phyloP scores from a whole-genome alignment of 2,329 filamentous ascomycete species.

The Fonsecaea erecta region DNA sequence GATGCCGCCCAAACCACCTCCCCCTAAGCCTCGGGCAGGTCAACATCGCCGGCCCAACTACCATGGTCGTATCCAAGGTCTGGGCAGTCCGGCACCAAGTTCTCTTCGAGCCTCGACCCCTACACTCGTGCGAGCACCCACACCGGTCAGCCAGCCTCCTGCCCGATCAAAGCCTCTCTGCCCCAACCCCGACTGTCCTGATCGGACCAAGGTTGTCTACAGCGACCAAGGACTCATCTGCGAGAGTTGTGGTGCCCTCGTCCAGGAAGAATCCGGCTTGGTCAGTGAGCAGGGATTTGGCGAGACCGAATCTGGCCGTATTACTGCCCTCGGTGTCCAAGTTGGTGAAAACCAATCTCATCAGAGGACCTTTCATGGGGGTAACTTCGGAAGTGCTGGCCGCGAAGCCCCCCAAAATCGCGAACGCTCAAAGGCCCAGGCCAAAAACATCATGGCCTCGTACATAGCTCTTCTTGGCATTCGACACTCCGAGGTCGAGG shows the following conservation, averaged over 20 bases:
- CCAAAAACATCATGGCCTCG: slow-evolving; percentile 60
- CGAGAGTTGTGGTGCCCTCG: slow-evolving; percentile 80
- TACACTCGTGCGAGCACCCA: slow-evolving; percentile 23
- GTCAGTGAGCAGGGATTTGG: slow-evolving; percentile 91
- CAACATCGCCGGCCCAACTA: slow-evolving; percentile 20
- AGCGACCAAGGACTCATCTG: slow-evolving; percentile 65
- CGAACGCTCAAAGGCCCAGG: slow-evolving; percentile 31
- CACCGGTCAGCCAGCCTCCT: slow-evolving; percentile 19
- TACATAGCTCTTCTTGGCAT: slow-evolving; percentile 65
- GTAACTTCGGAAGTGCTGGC: slow-evolving; percentile 46
- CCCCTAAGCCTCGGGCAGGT: slow-evolving; percentile 27
- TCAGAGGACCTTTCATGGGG: slow-evolving; percentile 60
- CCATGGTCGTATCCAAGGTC: slow-evolving; percentile 31
- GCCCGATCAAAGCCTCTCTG: slow-evolving; percentile 51
- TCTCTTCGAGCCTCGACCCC: slow-evolving; percentile 26
- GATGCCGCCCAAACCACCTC: slow-evolving; percentile 26
- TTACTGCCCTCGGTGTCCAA: slow-evolving; percentile 87
- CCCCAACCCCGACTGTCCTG: slow-evolving; percentile 45
- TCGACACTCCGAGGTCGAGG: slow-evolving; percentile 61
- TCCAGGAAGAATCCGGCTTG: slow-evolving; percentile 81
- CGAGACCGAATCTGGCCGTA: slow-evolving; percentile 81
- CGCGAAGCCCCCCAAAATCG: slow-evolving; percentile 44
- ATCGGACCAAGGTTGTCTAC: slow-evolving; percentile 44
- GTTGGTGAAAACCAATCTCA: slow-evolving; percentile 84
- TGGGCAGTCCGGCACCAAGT: slow-evolving; percentile 30